phyloP scores from a whole-genome alignment of 2,329 filamentous ascomycete genomes.

The Macrophomina phaseolina region DNA sequence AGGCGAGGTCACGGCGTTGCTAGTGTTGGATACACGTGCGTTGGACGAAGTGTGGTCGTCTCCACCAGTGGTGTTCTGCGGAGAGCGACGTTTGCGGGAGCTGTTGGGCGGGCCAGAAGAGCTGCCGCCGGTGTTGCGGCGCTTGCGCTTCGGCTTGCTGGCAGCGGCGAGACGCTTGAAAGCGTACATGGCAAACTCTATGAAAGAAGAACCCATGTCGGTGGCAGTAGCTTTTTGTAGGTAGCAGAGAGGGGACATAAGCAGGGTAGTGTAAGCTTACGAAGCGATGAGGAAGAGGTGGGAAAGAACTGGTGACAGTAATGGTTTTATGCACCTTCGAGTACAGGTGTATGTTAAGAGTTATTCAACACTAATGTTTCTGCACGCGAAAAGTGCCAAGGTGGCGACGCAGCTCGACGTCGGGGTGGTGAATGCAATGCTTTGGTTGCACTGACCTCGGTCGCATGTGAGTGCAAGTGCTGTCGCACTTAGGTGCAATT shows the following conservation, averaged over 20 bases:
- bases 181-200: background rate
- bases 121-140: background rate
- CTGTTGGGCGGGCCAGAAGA: background rate
- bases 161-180: background rate
- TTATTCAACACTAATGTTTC: background rate
- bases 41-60: no score
- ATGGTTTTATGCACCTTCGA: background rate
- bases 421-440: no score
- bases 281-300: background rate
- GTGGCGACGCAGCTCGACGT: background rate
- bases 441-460: no score
- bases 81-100: background rate
- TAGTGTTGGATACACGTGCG: background rate
- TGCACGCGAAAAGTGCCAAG: background rate
- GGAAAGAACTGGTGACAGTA: background rate
- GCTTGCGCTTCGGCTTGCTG: background rate
- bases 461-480: background rate
- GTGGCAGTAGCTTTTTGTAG: background rate
- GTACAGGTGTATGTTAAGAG: no score
- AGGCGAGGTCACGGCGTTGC: background rate
- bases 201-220: background rate
- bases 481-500: background rate
- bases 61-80: background rate
- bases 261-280: conserved; percentile 2
- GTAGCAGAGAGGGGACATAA: background rate